Evolutionary conservation across 1,139 yeast genomes (phyloP).

Genomic region (Saccharomyces pastorianus): DNA sequence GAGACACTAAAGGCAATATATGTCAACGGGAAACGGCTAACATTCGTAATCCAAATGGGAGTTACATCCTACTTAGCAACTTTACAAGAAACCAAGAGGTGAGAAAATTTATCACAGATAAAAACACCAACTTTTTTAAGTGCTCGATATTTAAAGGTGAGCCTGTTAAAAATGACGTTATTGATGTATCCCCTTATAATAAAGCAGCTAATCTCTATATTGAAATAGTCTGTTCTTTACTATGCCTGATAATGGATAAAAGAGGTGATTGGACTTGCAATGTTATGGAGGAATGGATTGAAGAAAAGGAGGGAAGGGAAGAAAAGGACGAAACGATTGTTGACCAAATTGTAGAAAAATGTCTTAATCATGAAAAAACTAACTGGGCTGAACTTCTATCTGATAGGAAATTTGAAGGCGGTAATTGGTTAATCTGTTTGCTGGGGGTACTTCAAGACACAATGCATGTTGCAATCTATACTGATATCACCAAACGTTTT

Average conservation of each 20-base stretch:
- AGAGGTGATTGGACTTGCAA: constrained; percentile 31
- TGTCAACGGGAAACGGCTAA: neutral
- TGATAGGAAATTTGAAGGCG: neutral
- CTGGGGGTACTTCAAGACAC: neutral
- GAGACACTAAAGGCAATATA: neutral
- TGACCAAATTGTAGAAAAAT: constrained; percentile 13
- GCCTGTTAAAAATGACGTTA: constrained; percentile 28
- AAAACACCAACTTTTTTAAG: constrained; percentile 9
- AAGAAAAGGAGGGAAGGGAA: constrained; percentile 10
- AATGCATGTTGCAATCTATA: neutral
- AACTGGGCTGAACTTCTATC: neutral
- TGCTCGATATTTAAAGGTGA: constrained; percentile 24
- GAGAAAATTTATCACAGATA: constrained; percentile 15
- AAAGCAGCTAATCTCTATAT: constrained; percentile 24
- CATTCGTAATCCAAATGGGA: neutral
- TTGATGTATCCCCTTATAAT: constrained; percentile 21
- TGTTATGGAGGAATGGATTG: constrained; percentile 30
- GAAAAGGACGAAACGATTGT: constrained; percentile 19
- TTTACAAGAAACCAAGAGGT: constrained; percentile 13
- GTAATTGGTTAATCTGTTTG: neutral
- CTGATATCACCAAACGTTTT: neutral
- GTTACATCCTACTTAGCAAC: neutral
- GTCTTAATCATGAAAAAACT: neutral
- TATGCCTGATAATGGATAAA: constrained; percentile 27
- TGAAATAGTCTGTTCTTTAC: constrained; percentile 25